phyloP scores from a whole-genome alignment of 106 monocot genomes.

The Dendrobium officinale region DNA sequence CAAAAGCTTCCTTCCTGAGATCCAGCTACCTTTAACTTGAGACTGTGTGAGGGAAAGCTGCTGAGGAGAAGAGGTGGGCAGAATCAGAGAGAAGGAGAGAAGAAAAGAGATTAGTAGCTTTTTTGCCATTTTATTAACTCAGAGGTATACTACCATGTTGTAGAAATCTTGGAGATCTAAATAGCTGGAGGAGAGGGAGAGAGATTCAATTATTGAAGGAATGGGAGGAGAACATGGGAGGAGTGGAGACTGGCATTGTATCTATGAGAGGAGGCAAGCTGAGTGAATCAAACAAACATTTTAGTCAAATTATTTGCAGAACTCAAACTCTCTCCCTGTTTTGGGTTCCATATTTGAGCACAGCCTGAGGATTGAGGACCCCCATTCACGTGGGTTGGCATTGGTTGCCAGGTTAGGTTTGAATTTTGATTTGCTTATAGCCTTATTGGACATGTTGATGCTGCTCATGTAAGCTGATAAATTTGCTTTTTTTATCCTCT shows the following conservation, averaged over 20 bases:
- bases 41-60: background rate
- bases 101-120: background rate
- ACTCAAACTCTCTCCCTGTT: background rate
- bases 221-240: conserved; percentile 8
- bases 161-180: background rate
- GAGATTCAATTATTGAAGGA: conserved; percentile 21
- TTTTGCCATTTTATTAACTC: conserved; percentile 7
- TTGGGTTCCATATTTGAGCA: background rate
- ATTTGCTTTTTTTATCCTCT: background rate
- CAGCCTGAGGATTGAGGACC: background rate
- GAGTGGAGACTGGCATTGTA: background rate
- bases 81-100: background rate
- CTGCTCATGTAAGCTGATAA: background rate
- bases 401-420: background rate
- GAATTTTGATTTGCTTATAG: background rate
- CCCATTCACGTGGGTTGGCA: background rate
- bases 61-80: background rate
- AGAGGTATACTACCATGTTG: background rate
- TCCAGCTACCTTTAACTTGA: background rate
- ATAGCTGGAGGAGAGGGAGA: conserved; percentile 5
- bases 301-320: background rate
- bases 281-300: background rate
- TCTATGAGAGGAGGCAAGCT: conserved; percentile 12
- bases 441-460: background rate
- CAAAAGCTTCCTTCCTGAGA: background rate